These are phyloP conservation scores for Suhomyces wounanorum DNA, from an alignment of 1,139 yeast genomes.

Conservation along the genomic window DNA sequence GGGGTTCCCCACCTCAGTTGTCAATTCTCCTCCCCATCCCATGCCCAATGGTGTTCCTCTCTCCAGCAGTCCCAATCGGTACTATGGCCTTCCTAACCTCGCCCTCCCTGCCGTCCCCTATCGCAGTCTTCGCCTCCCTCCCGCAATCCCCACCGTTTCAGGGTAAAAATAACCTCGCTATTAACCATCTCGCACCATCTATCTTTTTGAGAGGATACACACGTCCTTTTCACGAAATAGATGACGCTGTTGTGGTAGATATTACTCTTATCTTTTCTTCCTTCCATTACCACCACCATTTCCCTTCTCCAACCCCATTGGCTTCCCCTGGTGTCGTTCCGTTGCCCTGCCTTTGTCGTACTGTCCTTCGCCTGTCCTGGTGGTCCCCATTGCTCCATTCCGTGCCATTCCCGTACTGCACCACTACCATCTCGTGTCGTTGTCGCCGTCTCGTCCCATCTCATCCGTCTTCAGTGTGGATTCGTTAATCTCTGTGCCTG, in stretches of 20 bases:
- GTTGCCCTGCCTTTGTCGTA: background rate
- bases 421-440: background rate
- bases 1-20: background rate
- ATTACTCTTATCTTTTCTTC: background rate
- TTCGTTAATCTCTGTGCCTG: background rate
- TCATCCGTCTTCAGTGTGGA: background rate
- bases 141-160: constrained; percentile 7
- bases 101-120: background rate
- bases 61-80: background rate
- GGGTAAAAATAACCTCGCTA: constrained; percentile 13
- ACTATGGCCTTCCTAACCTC: background rate
- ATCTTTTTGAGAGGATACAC: constrained; percentile 8
- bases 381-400: background rate
- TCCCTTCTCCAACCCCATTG: background rate
- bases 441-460: background rate
- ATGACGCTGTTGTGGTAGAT: constrained; percentile 8
- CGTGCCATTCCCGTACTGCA: background rate
- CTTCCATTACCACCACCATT: background rate
- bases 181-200: constrained; percentile 10
- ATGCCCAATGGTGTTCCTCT: background rate
- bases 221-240: constrained; percentile 12
- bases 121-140: background rate
- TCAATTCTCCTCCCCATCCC: background rate
- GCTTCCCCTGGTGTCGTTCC: background rate
- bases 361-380: background rate